phyloP scores from a whole-genome alignment of 345 rosid genomes.

The Syzygium oleosum region DNA sequence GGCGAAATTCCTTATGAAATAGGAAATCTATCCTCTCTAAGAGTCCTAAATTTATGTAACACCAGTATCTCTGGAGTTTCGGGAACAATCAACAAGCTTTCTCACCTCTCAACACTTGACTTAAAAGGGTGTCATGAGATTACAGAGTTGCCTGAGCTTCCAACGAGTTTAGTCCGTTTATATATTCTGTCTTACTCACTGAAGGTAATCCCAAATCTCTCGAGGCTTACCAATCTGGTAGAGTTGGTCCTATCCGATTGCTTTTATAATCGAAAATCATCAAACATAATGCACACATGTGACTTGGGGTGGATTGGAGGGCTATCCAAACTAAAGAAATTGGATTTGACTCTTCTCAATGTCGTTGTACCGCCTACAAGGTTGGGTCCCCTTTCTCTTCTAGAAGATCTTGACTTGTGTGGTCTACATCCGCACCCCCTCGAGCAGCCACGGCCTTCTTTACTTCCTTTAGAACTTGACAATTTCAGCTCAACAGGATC shows the following conservation, averaged over 20 bases:
- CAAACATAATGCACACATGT: neutral
- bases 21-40: neutral
- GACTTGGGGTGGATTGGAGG: neutral
- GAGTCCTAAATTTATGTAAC: too few species aligned
- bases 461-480: neutral
- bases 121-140: too few species aligned
- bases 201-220: too few species aligned
- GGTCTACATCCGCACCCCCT: neutral
- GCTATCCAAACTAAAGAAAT: neutral
- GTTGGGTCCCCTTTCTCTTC: neutral
- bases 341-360: neutral
- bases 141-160: too few species aligned
- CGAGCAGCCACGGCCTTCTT: neutral
- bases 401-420: neutral
- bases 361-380: accelerated
- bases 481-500: too few species aligned
- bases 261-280: accelerated
- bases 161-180: too few species aligned
- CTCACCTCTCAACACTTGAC: too few species aligned
- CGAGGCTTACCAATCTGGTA: too few species aligned
- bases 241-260: neutral
- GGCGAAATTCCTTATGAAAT: neutral
- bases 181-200: too few species aligned
- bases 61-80: too few species aligned
- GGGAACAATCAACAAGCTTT: too few species aligned